Conservation (phyloP, 2,329 filamentous ascomycete species). For the Exutisphaerella laricina region DNA sequence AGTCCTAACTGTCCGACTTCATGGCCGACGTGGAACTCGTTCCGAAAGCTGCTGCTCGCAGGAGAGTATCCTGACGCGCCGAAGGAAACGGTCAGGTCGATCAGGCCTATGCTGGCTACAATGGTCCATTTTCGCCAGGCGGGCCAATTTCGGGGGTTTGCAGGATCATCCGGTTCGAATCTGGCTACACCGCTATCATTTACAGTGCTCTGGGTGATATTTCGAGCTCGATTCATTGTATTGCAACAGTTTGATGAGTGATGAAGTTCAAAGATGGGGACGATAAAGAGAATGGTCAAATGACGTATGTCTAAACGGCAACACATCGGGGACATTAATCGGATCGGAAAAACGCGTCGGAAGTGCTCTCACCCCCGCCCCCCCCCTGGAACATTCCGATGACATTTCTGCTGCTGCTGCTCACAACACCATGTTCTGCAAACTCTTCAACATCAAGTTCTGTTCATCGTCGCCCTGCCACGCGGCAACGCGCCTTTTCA, state of each 20-base stretch:
- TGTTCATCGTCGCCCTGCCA: too few species aligned
- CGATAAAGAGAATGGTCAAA: background rate
- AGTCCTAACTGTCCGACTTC: conserved; percentile 43
- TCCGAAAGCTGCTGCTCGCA: conserved; percentile 37
- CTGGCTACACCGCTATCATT: conserved; percentile 9
- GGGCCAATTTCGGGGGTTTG: conserved; percentile 44
- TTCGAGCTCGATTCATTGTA: background rate
- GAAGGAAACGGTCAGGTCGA: conserved; percentile 28
- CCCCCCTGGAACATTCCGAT: too few species aligned
- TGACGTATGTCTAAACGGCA: too few species aligned
- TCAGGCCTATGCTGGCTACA: conserved; percentile 39
- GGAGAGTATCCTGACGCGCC: conserved; percentile 47
- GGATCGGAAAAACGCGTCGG: too few species aligned
- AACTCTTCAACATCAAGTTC: too few species aligned
- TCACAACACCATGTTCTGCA: too few species aligned
- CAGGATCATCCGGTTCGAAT: conserved; percentile 35
- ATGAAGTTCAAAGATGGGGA: background rate
- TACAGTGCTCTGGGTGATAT: background rate
- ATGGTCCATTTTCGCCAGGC: conserved; percentile 43
- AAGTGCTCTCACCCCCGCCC: too few species aligned
- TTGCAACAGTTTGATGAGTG: background rate
- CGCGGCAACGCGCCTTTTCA: too few species aligned
- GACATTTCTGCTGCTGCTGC: too few species aligned
- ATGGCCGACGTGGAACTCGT: conserved; percentile 38
- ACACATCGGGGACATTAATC: too few species aligned